phyloP scores from a whole-genome alignment of 768 basidiomycete genomes.

The Rhodotorula babjevae region DNA sequence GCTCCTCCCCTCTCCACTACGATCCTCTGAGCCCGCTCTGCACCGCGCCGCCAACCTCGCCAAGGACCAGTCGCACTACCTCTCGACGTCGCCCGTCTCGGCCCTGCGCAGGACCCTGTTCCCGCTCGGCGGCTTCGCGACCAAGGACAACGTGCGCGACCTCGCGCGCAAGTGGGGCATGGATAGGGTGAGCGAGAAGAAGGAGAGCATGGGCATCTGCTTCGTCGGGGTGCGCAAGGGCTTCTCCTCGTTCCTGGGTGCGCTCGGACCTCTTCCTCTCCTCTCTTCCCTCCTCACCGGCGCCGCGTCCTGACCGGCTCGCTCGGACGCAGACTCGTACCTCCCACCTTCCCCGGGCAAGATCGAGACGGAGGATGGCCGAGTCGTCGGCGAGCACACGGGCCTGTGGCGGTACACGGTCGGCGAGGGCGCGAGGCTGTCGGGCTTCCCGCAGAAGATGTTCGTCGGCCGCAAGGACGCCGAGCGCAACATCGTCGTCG shows the following conservation, averaged over 20 bases:
- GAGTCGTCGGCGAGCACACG: slow-evolving; percentile 58
- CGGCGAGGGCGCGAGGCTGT: slow-evolving; percentile 69
- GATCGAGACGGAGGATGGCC: slow-evolving; percentile 61
- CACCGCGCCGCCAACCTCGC: slow-evolving; percentile 54
- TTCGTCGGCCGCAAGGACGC: slow-evolving; percentile 72
- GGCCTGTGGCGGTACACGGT: slow-evolving; percentile 83
- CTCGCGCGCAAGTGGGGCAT: slow-evolving; percentile 62
- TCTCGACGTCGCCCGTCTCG: slow-evolving; percentile 51
- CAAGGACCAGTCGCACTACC: slow-evolving; percentile 92
- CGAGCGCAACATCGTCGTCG: slow-evolving; percentile 61
- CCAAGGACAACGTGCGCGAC: slow-evolving; percentile 67
- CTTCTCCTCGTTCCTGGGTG: slow-evolving; percentile 71
- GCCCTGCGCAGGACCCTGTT: slow-evolving; percentile 56
- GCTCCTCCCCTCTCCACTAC: slow-evolving; percentile 53
- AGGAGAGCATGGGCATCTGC: slow-evolving; percentile 90
- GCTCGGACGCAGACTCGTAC: slow-evolving; percentile 61
- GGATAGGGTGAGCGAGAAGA: slow-evolving; percentile 67
- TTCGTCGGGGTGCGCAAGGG: slow-evolving; percentile 77
- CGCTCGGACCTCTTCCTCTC: slow-evolving; percentile 39
- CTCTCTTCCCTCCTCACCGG: background rate
- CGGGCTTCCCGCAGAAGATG: slow-evolving; percentile 59
- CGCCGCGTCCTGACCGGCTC: background rate
- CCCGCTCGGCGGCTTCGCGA: slow-evolving; percentile 60
- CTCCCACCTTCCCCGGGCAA: slow-evolving; percentile 64
- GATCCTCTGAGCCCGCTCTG: slow-evolving; percentile 47